Conservation (phyloP, 1,284 basidiomycete genomes). For the Pseudozyma tsukubaensis region DNA sequence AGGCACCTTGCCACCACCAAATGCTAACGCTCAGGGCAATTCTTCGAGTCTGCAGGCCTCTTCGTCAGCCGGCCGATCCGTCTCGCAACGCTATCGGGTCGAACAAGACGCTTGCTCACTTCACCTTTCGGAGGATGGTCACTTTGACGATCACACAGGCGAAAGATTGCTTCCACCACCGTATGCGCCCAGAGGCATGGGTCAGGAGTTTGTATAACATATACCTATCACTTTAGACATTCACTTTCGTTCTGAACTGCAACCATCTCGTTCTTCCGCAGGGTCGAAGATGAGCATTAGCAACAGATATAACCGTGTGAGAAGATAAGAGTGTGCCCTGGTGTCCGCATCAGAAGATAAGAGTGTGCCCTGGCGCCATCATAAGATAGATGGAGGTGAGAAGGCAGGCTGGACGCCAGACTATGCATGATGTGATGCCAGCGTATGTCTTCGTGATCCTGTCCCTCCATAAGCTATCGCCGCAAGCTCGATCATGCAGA, state of each 20-base stretch:
- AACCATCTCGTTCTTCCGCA: too few relatives aligned
- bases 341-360: too few relatives aligned
- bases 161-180: conserved; percentile 42
- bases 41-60: not conserved
- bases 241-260: not conserved
- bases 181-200: conserved; percentile 27
- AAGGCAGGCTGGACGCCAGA: too few relatives aligned
- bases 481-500: too few relatives aligned
- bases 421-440: too few relatives aligned
- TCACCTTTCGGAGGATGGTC: conserved; percentile 31
- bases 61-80: conserved; percentile 6
- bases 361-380: too few relatives aligned
- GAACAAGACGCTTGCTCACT: conserved; percentile 40
- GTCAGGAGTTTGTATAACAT: conserved; percentile 29
- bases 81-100: conserved; percentile 20
- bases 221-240: not conserved
- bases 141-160: conserved; percentile 32
- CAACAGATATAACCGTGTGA: too few relatives aligned
- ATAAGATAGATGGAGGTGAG: too few relatives aligned
- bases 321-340: too few relatives aligned
- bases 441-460: too few relatives aligned
- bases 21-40: not conserved
- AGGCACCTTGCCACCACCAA: not conserved
- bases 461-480: too few relatives aligned
- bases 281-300: not conserved